phyloP scores from a whole-genome alignment of 2,329 filamentous ascomycete species.

The Arthrinium phaeospermum region DNA sequence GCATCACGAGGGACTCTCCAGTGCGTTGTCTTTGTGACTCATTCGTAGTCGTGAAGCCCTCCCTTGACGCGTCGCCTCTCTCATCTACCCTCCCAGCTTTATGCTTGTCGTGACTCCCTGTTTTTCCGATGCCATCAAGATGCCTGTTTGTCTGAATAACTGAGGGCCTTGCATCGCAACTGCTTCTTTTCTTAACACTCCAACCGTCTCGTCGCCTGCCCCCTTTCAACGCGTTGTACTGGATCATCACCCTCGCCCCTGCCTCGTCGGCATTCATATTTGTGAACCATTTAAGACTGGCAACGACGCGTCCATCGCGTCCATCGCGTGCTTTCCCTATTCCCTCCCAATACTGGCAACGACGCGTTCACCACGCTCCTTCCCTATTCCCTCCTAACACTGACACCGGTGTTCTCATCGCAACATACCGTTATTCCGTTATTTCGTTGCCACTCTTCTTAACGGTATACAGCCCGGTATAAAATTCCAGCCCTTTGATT shows the following conservation, averaged over 20 bases:
- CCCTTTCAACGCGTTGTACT: neutral
- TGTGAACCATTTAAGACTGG: neutral
- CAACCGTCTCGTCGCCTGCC: neutral
- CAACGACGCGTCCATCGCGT: neutral
- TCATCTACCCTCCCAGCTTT: no score
- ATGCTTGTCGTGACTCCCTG: neutral
- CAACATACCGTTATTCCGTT: neutral
- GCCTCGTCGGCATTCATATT: neutral
- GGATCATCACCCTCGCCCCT: neutral
- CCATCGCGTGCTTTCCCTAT: neutral
- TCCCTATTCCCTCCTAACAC: neutral
- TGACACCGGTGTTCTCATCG: neutral
- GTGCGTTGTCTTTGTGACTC: neutral
- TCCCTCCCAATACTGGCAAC: neutral
- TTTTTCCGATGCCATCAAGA: neutral
- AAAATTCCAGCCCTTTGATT: neutral
- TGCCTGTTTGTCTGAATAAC: neutral
- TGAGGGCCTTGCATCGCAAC: neutral
- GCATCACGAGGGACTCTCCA: neutral
- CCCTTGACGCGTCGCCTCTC: neutral
- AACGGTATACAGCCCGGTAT: neutral
- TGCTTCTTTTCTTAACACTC: neutral
- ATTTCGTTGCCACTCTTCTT: neutral
- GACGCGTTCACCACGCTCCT: neutral
- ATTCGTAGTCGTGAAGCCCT: neutral